These are phyloP conservation scores for Boletus rubescentipes DNA, from an alignment of 768 basidiomycete species.

Conservation along the genomic window DNA sequence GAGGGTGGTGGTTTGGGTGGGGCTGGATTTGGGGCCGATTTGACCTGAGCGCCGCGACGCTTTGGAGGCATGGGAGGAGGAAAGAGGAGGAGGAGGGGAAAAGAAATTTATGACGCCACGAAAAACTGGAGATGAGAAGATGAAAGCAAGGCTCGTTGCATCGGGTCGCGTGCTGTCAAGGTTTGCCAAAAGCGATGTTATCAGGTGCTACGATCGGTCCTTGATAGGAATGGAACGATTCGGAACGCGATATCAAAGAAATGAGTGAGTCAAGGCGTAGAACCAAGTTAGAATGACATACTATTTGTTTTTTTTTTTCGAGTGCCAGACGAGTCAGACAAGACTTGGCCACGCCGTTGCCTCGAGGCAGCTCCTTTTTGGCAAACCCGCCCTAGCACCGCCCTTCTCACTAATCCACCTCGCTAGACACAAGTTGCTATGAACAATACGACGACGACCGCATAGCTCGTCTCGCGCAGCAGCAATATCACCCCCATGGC, in stretches of 20 bases:
- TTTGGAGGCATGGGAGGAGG: constrained; percentile 28
- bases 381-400: constrained; percentile 2
- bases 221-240: constrained; percentile 34
- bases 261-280: too few relatives aligned
- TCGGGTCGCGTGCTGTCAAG: constrained; percentile 25
- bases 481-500: too few relatives aligned
- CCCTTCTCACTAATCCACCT: background rate
- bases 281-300: constrained; percentile 2
- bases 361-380: constrained; percentile 26
- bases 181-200: constrained; percentile 29
- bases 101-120: constrained; percentile 18
- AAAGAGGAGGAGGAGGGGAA: background rate
- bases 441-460: background rate
- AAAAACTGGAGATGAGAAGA: constrained; percentile 14
- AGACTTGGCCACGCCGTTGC: constrained; percentile 16
- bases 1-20: constrained; percentile 14
- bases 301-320: constrained; percentile 1
- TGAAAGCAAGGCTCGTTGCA: constrained; percentile 20
- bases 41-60: constrained; percentile 24
- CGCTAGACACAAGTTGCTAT: background rate
- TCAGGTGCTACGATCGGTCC: constrained; percentile 31
- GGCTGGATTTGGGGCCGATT: constrained; percentile 11
- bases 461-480: too few relatives aligned
- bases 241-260: constrained; percentile 13
- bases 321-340: too few relatives aligned